These are phyloP conservation scores for Pontederia crassipes DNA, from an alignment of 176 grass and related monocot genomes.

Conservation along the genomic window DNA sequence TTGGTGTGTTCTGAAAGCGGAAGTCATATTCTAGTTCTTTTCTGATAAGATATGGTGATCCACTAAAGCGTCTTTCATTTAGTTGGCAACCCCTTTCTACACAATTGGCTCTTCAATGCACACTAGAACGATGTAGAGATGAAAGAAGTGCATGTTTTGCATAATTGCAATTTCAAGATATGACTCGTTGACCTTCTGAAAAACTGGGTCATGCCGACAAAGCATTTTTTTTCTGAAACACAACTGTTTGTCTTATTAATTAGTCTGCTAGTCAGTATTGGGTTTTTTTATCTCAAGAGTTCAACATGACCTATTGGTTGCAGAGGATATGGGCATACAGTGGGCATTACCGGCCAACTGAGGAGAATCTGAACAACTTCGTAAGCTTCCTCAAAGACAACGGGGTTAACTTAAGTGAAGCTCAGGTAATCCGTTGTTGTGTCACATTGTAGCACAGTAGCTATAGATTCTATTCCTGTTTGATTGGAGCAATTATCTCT, in stretches of 20 bases:
- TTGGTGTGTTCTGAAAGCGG: too few species aligned
- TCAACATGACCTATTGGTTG: not conserved
- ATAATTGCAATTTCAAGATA: too few species aligned
- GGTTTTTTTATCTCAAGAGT: not conserved
- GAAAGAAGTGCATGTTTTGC: too few species aligned
- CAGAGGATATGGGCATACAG: constrained; percentile 83
- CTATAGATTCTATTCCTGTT: constrained; percentile 15
- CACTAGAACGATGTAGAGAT: too few species aligned
- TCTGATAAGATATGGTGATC: too few species aligned
- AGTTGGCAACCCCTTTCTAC: too few species aligned
- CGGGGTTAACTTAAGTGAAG: constrained; percentile 48
- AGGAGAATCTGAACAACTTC: constrained; percentile 49
- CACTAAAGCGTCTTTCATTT: too few species aligned
- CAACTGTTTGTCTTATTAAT: not conserved
- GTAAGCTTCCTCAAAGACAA: constrained; percentile 54
- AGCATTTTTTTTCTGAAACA: not conserved
- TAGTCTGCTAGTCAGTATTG: not conserved
- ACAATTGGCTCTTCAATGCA: too few species aligned
- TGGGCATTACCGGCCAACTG: constrained; percentile 80
- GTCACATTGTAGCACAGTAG: constrained; percentile 7
- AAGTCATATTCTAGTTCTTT: too few species aligned
- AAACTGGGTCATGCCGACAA: too few species aligned
- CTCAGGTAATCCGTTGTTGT: constrained; percentile 33
- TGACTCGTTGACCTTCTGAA: too few species aligned
- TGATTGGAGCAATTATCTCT: not conserved